Evolutionary conservation across 202 grass and related monocot species (phyloP).

Genomic region (Alloteropsis angusta): DNA sequence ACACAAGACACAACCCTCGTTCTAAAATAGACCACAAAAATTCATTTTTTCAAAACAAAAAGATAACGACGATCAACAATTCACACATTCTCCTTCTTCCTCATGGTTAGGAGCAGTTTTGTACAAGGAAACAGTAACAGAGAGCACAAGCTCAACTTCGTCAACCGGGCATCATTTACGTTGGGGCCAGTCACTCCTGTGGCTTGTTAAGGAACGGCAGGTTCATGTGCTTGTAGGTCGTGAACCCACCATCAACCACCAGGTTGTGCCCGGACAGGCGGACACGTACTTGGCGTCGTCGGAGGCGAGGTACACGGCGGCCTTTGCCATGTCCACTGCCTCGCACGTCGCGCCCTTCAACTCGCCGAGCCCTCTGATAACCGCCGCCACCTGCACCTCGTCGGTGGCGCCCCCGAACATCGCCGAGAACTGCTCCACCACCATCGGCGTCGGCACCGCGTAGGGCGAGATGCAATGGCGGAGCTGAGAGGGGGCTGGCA

Average conservation of each 20-base stretch:
- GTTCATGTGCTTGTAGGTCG: conserved; percentile 72
- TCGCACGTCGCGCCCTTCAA: conserved; percentile 60
- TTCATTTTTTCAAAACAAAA: too few species aligned
- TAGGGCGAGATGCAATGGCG: conserved; percentile 80
- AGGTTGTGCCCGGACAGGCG: conserved; percentile 73
- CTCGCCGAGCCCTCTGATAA: conserved; percentile 43
- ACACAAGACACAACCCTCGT: too few species aligned
- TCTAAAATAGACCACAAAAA: too few species aligned
- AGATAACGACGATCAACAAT: background rate
- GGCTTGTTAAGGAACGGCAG: conserved; percentile 35
- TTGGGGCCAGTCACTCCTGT: background rate
- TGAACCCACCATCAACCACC: conserved; percentile 84
- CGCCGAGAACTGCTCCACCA: conserved; percentile 39
- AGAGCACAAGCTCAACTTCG: background rate
- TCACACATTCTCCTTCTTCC: background rate
- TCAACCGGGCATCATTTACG: background rate
- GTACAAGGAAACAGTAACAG: background rate
- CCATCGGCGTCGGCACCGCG: conserved; percentile 53
- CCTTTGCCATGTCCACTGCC: conserved; percentile 45
- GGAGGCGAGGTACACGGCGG: conserved; percentile 71
- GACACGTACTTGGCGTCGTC: conserved; percentile 82
- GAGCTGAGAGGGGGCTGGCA: too few species aligned
- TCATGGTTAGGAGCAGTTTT: conserved; percentile 11
- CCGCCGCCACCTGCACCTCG: conserved; percentile 17
- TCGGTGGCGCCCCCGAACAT: conserved; percentile 16